These are phyloP conservation scores for Didymella segeticola DNA, from an alignment of 2,329 filamentous ascomycete species.

Conservation along the genomic window DNA sequence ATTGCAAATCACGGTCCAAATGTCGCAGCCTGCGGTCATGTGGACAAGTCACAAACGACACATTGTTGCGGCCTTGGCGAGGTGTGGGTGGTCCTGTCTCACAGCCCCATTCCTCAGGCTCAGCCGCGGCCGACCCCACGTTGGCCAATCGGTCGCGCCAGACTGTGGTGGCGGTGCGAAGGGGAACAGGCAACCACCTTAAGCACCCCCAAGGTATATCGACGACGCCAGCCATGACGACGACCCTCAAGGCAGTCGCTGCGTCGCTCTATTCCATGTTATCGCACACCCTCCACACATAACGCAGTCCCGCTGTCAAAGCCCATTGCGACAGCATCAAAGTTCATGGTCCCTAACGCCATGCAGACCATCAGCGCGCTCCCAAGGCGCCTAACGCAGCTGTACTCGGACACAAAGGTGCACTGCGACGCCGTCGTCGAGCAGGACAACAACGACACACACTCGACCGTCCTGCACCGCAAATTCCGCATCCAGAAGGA, in stretches of 20 bases:
- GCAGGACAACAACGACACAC: conserved; percentile 64
- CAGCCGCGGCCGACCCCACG: conserved; percentile 10
- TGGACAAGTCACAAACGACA: conserved; percentile 2
- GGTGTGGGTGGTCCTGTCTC: conserved; percentile 6
- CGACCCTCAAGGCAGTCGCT: conserved; percentile 37
- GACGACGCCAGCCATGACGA: conserved; percentile 19
- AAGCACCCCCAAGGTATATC: conserved; percentile 17
- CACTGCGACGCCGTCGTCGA: conserved; percentile 74
- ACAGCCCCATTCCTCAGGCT: conserved; percentile 14
- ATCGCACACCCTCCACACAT: conserved; percentile 14
- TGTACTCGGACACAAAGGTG: conserved; percentile 83
- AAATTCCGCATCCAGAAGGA: conserved; percentile 83
- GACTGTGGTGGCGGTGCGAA: conserved; percentile 11
- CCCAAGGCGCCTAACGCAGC: conserved; percentile 56
- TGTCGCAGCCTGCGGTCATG: conserved; percentile 5
- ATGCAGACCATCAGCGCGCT: conserved; percentile 49
- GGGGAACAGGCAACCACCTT: conserved; percentile 14
- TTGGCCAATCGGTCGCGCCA: conserved; percentile 10
- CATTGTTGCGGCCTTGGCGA: conserved; percentile 4
- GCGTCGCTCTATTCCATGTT: conserved; percentile 37
- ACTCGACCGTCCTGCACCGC: conserved; percentile 72
- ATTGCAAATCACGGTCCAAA: background rate
- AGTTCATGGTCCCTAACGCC: conserved; percentile 16
- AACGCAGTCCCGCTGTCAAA: conserved; percentile 18
- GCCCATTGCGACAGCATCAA: conserved; percentile 13